A percentile compares a stretch with the other conserved stretches of the same genome.
phyloP scores from a whole-genome alignment of 768 basidiomycete genomes.

The Cantharellus anzutake region DNA sequence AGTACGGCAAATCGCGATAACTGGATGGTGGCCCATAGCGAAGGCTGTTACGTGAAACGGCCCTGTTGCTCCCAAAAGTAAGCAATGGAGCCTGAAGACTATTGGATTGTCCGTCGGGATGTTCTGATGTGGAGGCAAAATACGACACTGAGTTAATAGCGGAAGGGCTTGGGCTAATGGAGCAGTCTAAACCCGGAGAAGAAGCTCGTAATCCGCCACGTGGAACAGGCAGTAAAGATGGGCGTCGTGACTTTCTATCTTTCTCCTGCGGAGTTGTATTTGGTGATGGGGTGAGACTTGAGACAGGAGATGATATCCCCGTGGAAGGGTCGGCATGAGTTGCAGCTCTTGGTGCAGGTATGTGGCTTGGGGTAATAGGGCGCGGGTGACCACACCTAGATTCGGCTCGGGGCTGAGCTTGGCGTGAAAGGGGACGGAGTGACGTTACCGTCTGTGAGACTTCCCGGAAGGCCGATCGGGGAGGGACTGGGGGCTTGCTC shows the following conservation, averaged over 20 bases:
- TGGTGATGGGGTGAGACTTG: not conserved
- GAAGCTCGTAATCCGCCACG: conserved; percentile 23
- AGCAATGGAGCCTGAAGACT: too few relatives aligned
- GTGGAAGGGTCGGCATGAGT: conserved; percentile 9
- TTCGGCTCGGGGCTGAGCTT: not conserved
- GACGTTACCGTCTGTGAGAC: not conserved
- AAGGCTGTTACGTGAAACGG: conserved; percentile 4
- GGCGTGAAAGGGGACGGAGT: not conserved
- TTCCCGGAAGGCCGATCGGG: not conserved
- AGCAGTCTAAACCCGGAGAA: conserved; percentile 41
- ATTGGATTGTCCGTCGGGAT: too few relatives aligned
- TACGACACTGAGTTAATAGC: conserved; percentile 17
- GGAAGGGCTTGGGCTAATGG: conserved; percentile 28
- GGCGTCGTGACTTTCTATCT: conserved; percentile 17
- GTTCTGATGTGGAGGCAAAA: too few relatives aligned
- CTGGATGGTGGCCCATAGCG: conserved; percentile 12
- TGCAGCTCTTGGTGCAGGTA: conserved; percentile 34
- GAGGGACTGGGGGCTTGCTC: not conserved
- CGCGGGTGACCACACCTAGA: conserved; percentile 30
- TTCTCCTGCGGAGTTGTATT: not conserved
- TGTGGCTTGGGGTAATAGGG: conserved; percentile 62
- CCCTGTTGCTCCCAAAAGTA: not conserved
- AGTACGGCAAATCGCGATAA: conserved; percentile 7
- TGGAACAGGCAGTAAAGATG: conserved; percentile 70
- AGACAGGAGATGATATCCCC: not conserved